phyloP scores from a whole-genome alignment of 1,139 yeast species.

The Nakaseomyces sp. region DNA sequence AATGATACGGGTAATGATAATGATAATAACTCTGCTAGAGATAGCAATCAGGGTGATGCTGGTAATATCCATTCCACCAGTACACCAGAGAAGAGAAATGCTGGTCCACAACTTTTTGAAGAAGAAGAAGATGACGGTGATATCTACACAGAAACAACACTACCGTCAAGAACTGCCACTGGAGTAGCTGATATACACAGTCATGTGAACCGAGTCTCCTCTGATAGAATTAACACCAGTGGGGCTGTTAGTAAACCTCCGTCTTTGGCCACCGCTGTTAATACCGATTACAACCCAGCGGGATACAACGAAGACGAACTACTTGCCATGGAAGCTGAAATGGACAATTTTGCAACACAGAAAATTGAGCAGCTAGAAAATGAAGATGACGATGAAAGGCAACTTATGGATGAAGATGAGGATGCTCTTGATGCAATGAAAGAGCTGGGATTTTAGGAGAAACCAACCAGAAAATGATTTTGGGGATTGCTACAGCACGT shows the following conservation, averaged over 20 bases:
- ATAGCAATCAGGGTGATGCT: no score
- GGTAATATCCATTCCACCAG: neutral
- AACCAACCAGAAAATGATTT: no score
- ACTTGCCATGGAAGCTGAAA: constrained; percentile 1
- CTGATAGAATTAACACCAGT: neutral
- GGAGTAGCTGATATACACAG: constrained; percentile 3
- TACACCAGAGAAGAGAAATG: neutral
- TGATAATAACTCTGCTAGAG: neutral
- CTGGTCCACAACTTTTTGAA: constrained; percentile 7
- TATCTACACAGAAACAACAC: constrained; percentile 6
- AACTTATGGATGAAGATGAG: constrained; percentile 16
- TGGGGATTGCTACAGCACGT: no score
- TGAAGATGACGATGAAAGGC: constrained; percentile 7
- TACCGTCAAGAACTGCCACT: neutral
- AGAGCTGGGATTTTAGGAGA: constrained; percentile 20
- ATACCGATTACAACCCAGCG: constrained; percentile 2
- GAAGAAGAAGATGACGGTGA: constrained; percentile 10
- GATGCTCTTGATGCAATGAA: constrained; percentile 25
- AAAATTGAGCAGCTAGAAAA: constrained; percentile 8
- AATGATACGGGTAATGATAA: neutral
- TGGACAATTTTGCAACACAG: constrained; percentile 10
- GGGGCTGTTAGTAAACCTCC: neutral
- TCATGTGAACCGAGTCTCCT: constrained; percentile 4
- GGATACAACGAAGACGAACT: constrained; percentile 6
- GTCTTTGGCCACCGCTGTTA: constrained; percentile 2